Conservation (phyloP, 306 rosid species). For the Sesbania bispinosa region DNA sequence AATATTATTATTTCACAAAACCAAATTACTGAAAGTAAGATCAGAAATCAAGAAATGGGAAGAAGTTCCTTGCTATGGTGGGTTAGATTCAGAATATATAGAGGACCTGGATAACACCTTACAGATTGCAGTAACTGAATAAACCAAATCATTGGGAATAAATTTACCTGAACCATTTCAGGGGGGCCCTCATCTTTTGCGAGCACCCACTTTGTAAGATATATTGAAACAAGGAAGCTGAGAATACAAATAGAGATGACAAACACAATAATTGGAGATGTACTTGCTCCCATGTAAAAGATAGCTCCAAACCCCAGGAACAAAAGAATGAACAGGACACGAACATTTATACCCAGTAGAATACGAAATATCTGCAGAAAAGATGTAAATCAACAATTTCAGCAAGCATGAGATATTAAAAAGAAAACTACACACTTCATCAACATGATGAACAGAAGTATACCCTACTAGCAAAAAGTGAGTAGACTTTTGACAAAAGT, state of each 20-base stretch:
- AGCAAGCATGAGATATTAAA: not conserved
- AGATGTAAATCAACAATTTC: slow-evolving; percentile 1
- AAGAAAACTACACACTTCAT: not conserved
- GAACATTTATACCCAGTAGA: slow-evolving; percentile 66
- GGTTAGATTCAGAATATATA: not conserved
- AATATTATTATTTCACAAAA: not conserved
- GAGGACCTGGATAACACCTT: not conserved
- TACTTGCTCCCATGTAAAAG: slow-evolving; percentile 85
- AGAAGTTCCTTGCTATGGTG: not conserved
- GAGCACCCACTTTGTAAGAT: slow-evolving; percentile 93
- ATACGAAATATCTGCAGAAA: slow-evolving; percentile 78
- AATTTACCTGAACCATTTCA: slow-evolving; percentile 93
- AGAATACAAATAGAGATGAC: slow-evolving; percentile 85
- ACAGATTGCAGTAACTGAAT: not conserved
- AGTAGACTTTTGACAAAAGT: not conserved
- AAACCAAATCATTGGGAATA: slow-evolving; percentile 24
- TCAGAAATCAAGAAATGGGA: slow-evolving; percentile 1
- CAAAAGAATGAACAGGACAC: slow-evolving; percentile 61
- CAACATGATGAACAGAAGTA: no score
- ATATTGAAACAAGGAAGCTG: slow-evolving; percentile 77
- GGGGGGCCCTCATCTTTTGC: slow-evolving; percentile 98
- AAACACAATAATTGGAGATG: slow-evolving; percentile 85
- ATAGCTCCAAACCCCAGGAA: slow-evolving; percentile 66
- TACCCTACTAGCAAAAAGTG: no score
- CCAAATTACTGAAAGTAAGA: not conserved